Percentiles rank a stretch among this genome's conserved stretches.
phyloP scores from a whole-genome alignment of 768 basidiomycete genomes.

The Amanita thiersii region DNA sequence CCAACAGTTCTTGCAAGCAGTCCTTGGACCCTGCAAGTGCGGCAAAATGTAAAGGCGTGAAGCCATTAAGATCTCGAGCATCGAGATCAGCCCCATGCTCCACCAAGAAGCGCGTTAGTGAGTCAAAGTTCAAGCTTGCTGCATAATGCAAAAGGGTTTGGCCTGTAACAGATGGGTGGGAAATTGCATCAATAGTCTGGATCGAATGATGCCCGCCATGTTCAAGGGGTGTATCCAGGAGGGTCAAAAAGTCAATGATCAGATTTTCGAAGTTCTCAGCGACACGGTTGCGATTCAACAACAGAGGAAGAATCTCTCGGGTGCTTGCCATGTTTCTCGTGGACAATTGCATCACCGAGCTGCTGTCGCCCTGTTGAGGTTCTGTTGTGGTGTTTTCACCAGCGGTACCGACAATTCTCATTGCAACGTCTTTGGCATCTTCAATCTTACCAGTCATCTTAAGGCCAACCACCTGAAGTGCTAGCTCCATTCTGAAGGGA shows the following conservation, averaged over 20 bases:
- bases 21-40: slow-evolving; percentile 53
- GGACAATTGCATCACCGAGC: slow-evolving; percentile 48
- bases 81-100: slow-evolving; percentile 71
- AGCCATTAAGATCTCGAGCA: slow-evolving; percentile 82
- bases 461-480: slow-evolving; percentile 88
- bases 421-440: slow-evolving; percentile 87
- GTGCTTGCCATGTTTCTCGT: slow-evolving; percentile 26
- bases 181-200: slow-evolving; percentile 50
- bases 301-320: slow-evolving; percentile 47
- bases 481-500: slow-evolving; percentile 78
- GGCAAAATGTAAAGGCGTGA: slow-evolving; percentile 84
- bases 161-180: slow-evolving; percentile 58
- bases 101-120: slow-evolving; percentile 66
- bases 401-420: slow-evolving; percentile 83
- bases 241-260: slow-evolving; percentile 72
- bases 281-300: slow-evolving; percentile 47
- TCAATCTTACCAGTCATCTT: slow-evolving; percentile 97
- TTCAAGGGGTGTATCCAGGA: slow-evolving; percentile 62
- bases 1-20: slow-evolving; percentile 61
- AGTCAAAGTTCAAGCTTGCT: slow-evolving; percentile 65
- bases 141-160: slow-evolving; percentile 91
- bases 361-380: slow-evolving; percentile 22
- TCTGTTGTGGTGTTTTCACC: slow-evolving; percentile 39
- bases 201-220: slow-evolving; percentile 30
- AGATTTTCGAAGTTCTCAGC: slow-evolving; percentile 63